phyloP scores from a whole-genome alignment of 352 stramenopile genomes.

The Paralagenidium karlingii region DNA sequence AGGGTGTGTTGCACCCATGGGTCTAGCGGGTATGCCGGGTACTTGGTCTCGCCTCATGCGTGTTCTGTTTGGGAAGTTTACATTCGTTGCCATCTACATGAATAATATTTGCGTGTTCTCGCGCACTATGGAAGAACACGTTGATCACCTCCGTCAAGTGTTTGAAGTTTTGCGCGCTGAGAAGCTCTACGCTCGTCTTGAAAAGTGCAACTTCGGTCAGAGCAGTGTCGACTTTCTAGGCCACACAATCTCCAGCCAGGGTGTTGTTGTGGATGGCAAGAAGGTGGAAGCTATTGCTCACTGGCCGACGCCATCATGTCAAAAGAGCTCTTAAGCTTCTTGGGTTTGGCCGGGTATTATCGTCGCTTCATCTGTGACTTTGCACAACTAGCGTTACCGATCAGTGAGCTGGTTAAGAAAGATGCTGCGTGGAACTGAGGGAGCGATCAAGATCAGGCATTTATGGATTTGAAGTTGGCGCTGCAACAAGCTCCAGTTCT shows the following conservation, averaged over 20 bases:
- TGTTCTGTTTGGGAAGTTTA: constrained; percentile 11
- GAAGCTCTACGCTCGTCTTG: neutral
- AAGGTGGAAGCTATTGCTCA: neutral
- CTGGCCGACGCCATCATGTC: neutral
- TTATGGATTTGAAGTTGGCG: constrained; percentile 7
- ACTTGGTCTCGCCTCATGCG: constrained; percentile 23
- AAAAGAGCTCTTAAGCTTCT: constrained; percentile 1
- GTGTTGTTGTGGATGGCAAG: neutral
- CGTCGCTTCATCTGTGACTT: constrained; percentile 4
- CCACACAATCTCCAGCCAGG: neutral
- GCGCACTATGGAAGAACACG: neutral
- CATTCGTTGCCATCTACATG: constrained; percentile 2
- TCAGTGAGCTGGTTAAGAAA: constrained; percentile 13
- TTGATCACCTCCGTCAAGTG: neutral
- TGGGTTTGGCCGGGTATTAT: constrained; percentile 1
- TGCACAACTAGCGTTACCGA: constrained; percentile 7
- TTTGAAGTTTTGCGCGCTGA: neutral
- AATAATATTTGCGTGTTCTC: constrained; percentile 2
- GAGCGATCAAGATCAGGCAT: constrained; percentile 4
- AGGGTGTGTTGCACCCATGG: constrained; percentile 26
- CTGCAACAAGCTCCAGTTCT: constrained; percentile 12
- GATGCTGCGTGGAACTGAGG: constrained; percentile 6
- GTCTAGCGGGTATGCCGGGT: constrained; percentile 19
- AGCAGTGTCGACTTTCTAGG: neutral
- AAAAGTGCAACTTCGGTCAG: neutral